Percentiles rank a stretch among this genome's conserved stretches.
Evolutionary conservation across 2,329 filamentous ascomycete species (phyloP).

Genomic region (Tolypocladium inflatum): DNA sequence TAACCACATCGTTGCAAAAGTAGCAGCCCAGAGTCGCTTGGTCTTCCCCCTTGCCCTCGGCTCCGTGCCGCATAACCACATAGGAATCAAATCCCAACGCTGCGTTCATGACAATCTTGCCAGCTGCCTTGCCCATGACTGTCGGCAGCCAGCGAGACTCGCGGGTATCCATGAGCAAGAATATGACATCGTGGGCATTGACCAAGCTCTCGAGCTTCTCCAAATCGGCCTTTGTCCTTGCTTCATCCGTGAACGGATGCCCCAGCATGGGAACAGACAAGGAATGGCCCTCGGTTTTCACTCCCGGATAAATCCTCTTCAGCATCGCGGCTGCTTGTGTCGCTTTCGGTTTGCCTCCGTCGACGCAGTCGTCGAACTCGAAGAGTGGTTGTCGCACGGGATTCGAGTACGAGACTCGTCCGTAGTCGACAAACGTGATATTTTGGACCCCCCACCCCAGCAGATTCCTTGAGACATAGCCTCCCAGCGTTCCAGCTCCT

Average conservation of each 20-base stretch:
- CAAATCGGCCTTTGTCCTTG: conserved; percentile 62
- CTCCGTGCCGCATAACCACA: conserved; percentile 92
- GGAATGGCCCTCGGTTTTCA: conserved; percentile 69
- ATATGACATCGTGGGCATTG: conserved; percentile 80
- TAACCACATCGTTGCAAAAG: conserved; percentile 97
- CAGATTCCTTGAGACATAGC: conserved; percentile 84
- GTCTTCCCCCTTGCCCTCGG: conserved; percentile 46
- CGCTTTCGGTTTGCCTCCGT: conserved; percentile 79
- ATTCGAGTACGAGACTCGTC: conserved; percentile 88
- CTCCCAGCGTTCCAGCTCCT: conserved; percentile 85
- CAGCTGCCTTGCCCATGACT: conserved; percentile 85
- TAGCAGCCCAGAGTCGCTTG: conserved; percentile 79
- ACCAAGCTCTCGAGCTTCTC: conserved; percentile 66
- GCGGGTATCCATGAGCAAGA: conserved; percentile 93
- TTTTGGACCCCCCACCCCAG: conserved; percentile 94
- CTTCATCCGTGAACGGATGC: conserved; percentile 70
- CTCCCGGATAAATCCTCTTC: conserved; percentile 80
- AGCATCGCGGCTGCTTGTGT: conserved; percentile 70
- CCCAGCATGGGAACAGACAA: conserved; percentile 93
- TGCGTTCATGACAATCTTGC: conserved; percentile 94
- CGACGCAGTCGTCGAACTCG: conserved; percentile 77
- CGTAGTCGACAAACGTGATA: conserved; percentile 94
- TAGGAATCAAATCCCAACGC: conserved; percentile 94
- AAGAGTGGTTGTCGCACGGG: conserved; percentile 92
- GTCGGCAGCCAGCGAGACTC: conserved; percentile 95